phyloP scores from a whole-genome alignment of 139 green algal genomes.

The Pseudopediastrum boryanum region DNA sequence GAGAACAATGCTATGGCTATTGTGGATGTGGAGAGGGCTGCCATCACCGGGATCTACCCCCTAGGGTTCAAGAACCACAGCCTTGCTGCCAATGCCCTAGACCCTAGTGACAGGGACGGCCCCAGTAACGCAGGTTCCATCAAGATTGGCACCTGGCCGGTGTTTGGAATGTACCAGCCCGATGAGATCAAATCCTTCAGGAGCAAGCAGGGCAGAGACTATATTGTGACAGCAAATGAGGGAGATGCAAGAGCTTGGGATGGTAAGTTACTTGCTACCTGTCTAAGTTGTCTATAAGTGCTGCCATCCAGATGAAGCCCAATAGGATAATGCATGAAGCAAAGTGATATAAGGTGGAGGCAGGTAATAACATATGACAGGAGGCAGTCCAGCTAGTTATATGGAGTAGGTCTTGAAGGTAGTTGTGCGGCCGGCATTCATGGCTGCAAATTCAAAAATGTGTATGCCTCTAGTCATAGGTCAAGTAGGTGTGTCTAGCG shows the following conservation, averaged over 20 bases:
- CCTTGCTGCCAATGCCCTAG: conserved; percentile 6
- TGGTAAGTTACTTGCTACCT: too few species aligned
- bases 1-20: conserved; percentile 37
- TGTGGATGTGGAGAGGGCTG: conserved; percentile 20
- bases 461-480: too few species aligned
- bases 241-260: background rate
- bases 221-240: conserved; percentile 28
- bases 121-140: background rate
- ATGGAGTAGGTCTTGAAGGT: too few species aligned
- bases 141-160: conserved; percentile 23
- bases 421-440: too few species aligned
- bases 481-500: too few species aligned
- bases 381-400: too few species aligned
- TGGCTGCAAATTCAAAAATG: too few species aligned
- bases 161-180: conserved; percentile 21
- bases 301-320: too few species aligned
- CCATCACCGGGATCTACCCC: conserved; percentile 23
- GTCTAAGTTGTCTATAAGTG: too few species aligned
- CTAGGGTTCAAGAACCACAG: conserved; percentile 33
- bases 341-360: too few species aligned
- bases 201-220: conserved; percentile 1
- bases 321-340: too few species aligned
- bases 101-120: conserved; percentile 21
- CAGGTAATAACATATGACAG: too few species aligned
- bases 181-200: conserved; percentile 30